Evolutionary conservation across 2,329 filamentous ascomycete species (phyloP).

Genomic region (Hirsutella rhossiliensis): DNA sequence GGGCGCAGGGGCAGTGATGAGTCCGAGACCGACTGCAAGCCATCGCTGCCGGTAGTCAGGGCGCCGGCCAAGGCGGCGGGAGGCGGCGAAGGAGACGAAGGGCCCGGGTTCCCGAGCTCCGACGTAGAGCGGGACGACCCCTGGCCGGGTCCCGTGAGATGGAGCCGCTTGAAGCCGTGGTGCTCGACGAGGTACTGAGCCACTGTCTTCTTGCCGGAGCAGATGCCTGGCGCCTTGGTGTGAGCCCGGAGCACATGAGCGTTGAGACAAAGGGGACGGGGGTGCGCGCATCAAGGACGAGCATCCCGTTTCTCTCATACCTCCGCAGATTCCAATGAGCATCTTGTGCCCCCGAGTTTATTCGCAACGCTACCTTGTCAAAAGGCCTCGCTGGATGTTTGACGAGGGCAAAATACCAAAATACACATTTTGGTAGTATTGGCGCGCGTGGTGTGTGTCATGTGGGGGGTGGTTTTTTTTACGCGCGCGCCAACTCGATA

Average conservation of each 20-base stretch:
- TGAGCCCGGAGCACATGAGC: constrained; percentile 3
- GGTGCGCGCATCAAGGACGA: too few species aligned
- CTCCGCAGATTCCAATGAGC: constrained; percentile 68
- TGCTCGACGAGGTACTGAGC: constrained; percentile 77
- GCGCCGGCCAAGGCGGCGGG: constrained; percentile 10
- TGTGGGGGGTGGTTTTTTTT: too few species aligned
- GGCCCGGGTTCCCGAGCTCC: constrained; percentile 3
- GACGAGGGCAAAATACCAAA: too few species aligned
- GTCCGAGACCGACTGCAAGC: constrained; percentile 10
- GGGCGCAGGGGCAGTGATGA: constrained; percentile 13
- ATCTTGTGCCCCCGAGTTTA: constrained; percentile 29
- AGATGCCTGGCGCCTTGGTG: constrained; percentile 57
- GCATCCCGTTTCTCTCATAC: constrained; percentile 24
- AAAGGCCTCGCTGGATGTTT: too few species aligned
- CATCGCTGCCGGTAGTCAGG: constrained; percentile 14
- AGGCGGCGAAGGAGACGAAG: constrained; percentile 3
- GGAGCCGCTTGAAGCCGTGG: constrained; percentile 67
- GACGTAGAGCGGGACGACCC: neutral
- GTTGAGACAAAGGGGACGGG: too few species aligned
- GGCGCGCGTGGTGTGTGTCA: too few species aligned
- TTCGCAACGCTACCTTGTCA: neutral
- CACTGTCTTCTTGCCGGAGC: constrained; percentile 83
- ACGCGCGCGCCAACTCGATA: too few species aligned
- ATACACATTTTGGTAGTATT: too few species aligned
- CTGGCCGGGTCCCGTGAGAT: constrained; percentile 29